A percentile compares a stretch with the other conserved stretches of the same genome.
These are phyloP conservation scores for Perkinsela sp. DNA, from an alignment of 208 protist genomes.

Conservation along the genomic window DNA sequence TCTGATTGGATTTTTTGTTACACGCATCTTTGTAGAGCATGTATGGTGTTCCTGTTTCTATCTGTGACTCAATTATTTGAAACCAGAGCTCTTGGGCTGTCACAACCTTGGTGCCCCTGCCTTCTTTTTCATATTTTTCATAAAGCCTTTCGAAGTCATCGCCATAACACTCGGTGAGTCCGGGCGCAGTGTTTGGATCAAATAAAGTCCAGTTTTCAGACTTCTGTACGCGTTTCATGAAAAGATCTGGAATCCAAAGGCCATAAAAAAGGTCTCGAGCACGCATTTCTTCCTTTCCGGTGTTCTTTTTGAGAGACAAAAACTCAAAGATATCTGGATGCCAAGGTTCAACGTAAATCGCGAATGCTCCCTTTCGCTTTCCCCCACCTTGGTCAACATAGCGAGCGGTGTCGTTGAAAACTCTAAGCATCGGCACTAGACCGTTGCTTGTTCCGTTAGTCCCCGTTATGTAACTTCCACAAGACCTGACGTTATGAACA, in stretches of 20 bases:
- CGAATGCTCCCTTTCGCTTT: slow-evolving; percentile 70
- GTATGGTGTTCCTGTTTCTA: slow-evolving; percentile 71
- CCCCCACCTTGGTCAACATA: slow-evolving; percentile 59
- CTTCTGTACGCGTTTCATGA: slow-evolving; percentile 65
- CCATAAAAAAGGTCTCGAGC: slow-evolving; percentile 67
- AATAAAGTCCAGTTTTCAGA: slow-evolving; percentile 55
- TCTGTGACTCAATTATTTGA: slow-evolving; percentile 63
- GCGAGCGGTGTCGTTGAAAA: slow-evolving; percentile 68
- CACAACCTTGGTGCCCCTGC: slow-evolving; percentile 12
- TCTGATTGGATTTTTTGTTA: slow-evolving; percentile 70
- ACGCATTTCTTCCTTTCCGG: slow-evolving; percentile 44
- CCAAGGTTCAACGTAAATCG: slow-evolving; percentile 80
- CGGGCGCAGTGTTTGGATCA: slow-evolving; percentile 55
- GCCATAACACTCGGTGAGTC: slow-evolving; percentile 36
- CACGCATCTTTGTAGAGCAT: slow-evolving; percentile 73
- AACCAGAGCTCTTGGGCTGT: slow-evolving; percentile 69
- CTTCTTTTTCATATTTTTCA: slow-evolving; percentile 28
- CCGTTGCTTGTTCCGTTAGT: slow-evolving; percentile 56
- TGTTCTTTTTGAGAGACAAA: slow-evolving; percentile 56
- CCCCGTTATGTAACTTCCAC: slow-evolving; percentile 47
- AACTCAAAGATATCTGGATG: slow-evolving; percentile 71
- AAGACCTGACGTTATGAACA: slow-evolving; percentile 45
- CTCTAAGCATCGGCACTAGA: slow-evolving; percentile 70
- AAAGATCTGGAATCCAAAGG: slow-evolving; percentile 72
- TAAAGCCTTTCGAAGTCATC: slow-evolving; percentile 51